Base-by-base conservation (phyloP, 352 stramenopile species). In the Peronosclerospora sorghi region DNA sequence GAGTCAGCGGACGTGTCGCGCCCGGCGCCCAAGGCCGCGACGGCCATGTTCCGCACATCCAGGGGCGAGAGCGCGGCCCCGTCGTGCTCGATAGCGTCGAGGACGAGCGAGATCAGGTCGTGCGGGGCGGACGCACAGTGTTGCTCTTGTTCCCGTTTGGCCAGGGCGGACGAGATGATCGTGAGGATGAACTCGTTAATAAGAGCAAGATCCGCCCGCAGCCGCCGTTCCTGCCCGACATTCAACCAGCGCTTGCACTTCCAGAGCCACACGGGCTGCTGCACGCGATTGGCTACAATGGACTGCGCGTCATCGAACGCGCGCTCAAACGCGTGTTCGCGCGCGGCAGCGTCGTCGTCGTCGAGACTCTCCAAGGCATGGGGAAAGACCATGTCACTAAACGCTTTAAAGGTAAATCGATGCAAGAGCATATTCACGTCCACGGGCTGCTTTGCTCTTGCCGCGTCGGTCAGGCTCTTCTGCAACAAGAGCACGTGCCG, bases 11-110 rank as follows among this genome's bases (percentile, higher is more conserved):
- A 80, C 2, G 77, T 86, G 51, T 90, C 75, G 1, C 71, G 55
- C 13, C 77, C 77, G 15, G 73, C 77, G 15, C 84, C 57, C 8
- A 88, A 38, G 5, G 80, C 73, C 26, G 60, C 77, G 8, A 88
- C 56, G 1, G 83, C 59, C 15, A 90, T 73, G 46, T 87, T 74
- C 13, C 68, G 64, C 8, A 89, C 48, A 17, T 72, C 69, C 5
- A 5, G 43, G 15, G 62, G 65, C 0, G 46, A 59, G 4, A 75
- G 34, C 14, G 47, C 44, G 26, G 54, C 40, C 8, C 50, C 42
- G 18, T 58, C 48, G 23, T 59, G 39, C 14, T 63, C 54, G 28
- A 57, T 62, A 18, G 48, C 51, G 26, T 64, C 58, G 13, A 68
- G 45, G 23, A 61, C 35, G 44, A 64, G 61, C 5, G 58, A 64